Evolutionary conservation across 495 filamentous ascomycete genomes (phyloP).

Genomic region (Zalerion maritima): DNA sequence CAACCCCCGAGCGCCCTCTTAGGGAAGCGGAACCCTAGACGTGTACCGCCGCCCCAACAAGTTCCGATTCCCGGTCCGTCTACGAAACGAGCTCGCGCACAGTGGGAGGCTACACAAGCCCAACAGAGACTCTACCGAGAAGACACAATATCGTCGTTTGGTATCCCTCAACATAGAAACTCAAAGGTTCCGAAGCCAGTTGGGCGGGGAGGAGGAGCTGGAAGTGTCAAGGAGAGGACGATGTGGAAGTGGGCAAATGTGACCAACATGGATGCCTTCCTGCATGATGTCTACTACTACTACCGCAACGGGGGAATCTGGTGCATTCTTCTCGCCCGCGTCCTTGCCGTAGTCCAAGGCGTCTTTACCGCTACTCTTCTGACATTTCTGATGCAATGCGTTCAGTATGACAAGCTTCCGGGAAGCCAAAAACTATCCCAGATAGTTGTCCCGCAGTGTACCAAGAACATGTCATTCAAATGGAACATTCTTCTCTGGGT

Average conservation of each 20-base stretch:
- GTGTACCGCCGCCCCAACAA: constrained; percentile 9
- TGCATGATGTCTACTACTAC: constrained; percentile 83
- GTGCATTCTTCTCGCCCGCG: constrained; percentile 64
- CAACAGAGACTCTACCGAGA: constrained; percentile 47
- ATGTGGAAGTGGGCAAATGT: constrained; percentile 96
- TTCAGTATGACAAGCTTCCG: constrained; percentile 67
- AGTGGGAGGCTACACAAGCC: constrained; percentile 51
- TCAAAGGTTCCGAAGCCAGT: constrained; percentile 19
- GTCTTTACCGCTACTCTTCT: constrained; percentile 74
- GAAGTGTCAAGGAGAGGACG: constrained; percentile 64
- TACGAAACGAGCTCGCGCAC: constrained; percentile 36
- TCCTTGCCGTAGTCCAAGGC: constrained; percentile 63
- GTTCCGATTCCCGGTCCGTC: constrained; percentile 37
- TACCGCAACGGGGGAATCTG: constrained; percentile 75
- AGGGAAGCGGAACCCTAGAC: constrained; percentile 7
- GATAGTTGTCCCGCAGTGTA: constrained; percentile 70
- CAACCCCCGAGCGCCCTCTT: constrained; percentile 10
- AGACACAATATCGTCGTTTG: constrained; percentile 9
- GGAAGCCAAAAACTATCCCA: constrained; percentile 59
- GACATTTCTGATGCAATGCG: constrained; percentile 75
- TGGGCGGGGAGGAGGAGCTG: constrained; percentile 27
- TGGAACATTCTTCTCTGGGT: constrained; percentile 73
- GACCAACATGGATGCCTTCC: constrained; percentile 78
- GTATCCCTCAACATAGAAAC: constrained; percentile 8
- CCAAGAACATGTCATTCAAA: constrained; percentile 66